A percentile compares a stretch with the other conserved stretches of the same genome.
Conservation (phyloP, 805 yeast genomes). For the Candida sithepensis region DNA sequence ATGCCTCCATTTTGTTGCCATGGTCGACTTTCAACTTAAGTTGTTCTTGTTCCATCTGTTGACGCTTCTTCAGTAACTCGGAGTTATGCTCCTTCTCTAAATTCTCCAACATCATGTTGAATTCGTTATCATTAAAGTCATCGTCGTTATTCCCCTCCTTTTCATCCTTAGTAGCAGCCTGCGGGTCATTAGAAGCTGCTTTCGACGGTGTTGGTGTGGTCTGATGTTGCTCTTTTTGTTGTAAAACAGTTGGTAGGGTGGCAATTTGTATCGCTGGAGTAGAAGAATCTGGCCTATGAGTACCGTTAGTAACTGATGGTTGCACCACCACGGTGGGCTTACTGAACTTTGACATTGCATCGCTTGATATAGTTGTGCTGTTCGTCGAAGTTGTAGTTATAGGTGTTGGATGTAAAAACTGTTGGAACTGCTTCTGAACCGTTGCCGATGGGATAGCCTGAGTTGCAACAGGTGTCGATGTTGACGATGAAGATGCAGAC, state of each 20-base stretch:
- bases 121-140: conserved; percentile 16
- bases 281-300: neutral
- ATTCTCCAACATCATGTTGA: conserved; percentile 21
- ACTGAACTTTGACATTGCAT: neutral
- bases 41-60: conserved; percentile 1
- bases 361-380: neutral
- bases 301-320: neutral
- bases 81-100: conserved; percentile 16
- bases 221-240: neutral
- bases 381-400: conserved; percentile 3
- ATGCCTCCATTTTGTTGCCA: too few relatives aligned
- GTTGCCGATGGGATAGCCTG: conserved; percentile 1
- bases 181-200: neutral
- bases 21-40: neutral
- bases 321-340: neutral
- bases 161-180: neutral
- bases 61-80: conserved; percentile 7
- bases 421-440: conserved; percentile 14
- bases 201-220: neutral
- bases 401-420: conserved; percentile 19
- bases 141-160: neutral
- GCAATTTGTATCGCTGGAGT: neutral
- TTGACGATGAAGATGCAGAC: neutral
- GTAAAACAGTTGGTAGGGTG: neutral
- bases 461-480: neutral